phyloP scores from a whole-genome alignment of 2,329 filamentous ascomycete species.

The Alternaria sp. region DNA sequence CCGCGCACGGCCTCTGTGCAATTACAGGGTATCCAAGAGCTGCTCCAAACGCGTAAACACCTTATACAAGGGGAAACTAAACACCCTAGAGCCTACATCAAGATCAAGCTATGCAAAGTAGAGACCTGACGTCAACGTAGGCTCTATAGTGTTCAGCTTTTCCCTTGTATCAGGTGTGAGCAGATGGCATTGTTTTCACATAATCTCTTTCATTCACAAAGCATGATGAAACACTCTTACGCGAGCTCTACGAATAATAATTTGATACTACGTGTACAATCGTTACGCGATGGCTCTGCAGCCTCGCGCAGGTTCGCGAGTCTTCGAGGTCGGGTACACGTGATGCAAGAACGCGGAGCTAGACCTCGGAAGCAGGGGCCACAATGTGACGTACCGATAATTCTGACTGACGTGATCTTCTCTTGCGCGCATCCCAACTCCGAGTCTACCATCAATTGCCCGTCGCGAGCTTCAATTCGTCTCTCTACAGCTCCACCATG shows the following conservation, averaged over 20 bases:
- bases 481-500: conserved; percentile 47
- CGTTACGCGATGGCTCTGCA: not conserved
- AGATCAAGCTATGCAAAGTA: not conserved
- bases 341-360: conserved; percentile 2
- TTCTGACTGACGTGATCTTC: conserved; percentile 26
- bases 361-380: not conserved
- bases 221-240: not conserved
- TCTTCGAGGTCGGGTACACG: not conserved
- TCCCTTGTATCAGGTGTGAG: not conserved
- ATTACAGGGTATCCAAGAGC: not conserved
- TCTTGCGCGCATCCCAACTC: conserved; percentile 14
- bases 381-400: conserved; percentile 22
- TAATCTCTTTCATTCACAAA: not conserved
- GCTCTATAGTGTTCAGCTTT: not conserved
- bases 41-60: not conserved
- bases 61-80: not conserved
- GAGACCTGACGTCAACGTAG: not conserved
- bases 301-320: not conserved
- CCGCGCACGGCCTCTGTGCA: conserved; percentile 8
- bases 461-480: conserved; percentile 43
- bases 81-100: not conserved
- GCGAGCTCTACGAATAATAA: not conserved
- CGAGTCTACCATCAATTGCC: conserved; percentile 39
- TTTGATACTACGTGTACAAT: not conserved
- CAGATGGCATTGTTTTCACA: not conserved